These are phyloP conservation scores for Kodamaea lidongshanica DNA, from an alignment of 805 yeast genomes.

Conservation along the genomic window DNA sequence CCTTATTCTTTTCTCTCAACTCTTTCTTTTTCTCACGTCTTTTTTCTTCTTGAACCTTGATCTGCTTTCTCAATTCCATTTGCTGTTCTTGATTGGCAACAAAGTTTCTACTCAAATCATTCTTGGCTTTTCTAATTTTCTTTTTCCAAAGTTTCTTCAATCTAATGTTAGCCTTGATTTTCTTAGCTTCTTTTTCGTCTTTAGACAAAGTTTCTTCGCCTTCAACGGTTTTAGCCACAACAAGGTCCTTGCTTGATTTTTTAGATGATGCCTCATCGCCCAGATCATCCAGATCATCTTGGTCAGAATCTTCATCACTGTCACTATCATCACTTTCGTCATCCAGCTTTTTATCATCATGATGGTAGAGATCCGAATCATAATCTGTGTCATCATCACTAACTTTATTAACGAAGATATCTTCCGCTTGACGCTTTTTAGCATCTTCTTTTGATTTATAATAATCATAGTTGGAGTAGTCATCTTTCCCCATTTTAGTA, in stretches of 20 bases:
- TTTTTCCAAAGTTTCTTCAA: slow-evolving; percentile 11
- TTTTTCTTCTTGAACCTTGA: slow-evolving; percentile 5
- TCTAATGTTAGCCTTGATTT: slow-evolving; percentile 10
- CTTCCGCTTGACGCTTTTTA: slow-evolving; percentile 12
- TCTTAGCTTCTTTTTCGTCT: slow-evolving; percentile 10
- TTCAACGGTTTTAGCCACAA: no score
- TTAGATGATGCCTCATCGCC: slow-evolving; percentile 4
- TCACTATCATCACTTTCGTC: slow-evolving; percentile 3
- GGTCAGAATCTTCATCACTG: not conserved
- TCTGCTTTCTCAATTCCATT: slow-evolving; percentile 4
- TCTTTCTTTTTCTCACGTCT: not conserved
- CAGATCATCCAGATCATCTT: slow-evolving; percentile 5
- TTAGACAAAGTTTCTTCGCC: not conserved
- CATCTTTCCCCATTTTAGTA: slow-evolving; percentile 24
- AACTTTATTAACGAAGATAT: slow-evolving; percentile 17
- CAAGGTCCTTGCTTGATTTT: no score
- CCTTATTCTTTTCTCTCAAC: slow-evolving; percentile 4
- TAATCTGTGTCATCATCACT: slow-evolving; percentile 13
- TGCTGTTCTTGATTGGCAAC: slow-evolving; percentile 10
- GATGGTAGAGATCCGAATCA: slow-evolving; percentile 4
- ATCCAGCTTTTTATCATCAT: slow-evolving; percentile 4
- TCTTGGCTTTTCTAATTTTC: slow-evolving; percentile 18
- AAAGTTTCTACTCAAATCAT: slow-evolving; percentile 17
- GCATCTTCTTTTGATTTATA: slow-evolving; percentile 16
- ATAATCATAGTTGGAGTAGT: slow-evolving; percentile 32